These are phyloP conservation scores for Phialemonium atrogriseum DNA, from an alignment of 2,329 filamentous ascomycete genomes.

Conservation along the genomic window DNA sequence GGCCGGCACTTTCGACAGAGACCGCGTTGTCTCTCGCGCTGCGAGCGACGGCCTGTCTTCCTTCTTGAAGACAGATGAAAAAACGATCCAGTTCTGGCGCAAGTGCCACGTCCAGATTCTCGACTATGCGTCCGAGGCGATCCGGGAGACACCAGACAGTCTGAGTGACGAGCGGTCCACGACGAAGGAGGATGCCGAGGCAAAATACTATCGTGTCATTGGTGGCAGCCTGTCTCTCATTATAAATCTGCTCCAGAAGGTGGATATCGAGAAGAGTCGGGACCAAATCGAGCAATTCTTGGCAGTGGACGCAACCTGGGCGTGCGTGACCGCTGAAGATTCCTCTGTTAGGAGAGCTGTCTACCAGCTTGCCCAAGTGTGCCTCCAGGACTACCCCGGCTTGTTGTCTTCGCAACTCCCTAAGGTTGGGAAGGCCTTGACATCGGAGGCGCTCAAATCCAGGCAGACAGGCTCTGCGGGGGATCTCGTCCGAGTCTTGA, in stretches of 20 bases:
- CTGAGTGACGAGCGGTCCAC: constrained; percentile 85
- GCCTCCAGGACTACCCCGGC: constrained; percentile 36
- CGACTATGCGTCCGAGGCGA: constrained; percentile 71
- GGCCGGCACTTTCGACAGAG: constrained; percentile 78
- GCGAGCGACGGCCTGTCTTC: constrained; percentile 67
- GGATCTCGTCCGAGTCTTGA: constrained; percentile 61
- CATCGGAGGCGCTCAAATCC: constrained; percentile 65
- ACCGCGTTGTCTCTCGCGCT: constrained; percentile 66
- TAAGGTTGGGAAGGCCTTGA: constrained; percentile 48
- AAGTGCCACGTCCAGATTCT: constrained; percentile 75
- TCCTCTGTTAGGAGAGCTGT: constrained; percentile 39
- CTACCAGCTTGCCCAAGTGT: constrained; percentile 41
- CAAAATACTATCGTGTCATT: constrained; percentile 75
- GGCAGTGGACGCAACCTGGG: constrained; percentile 57
- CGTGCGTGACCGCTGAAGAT: constrained; percentile 56
- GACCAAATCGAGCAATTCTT: constrained; percentile 60
- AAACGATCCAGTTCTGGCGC: constrained; percentile 67
- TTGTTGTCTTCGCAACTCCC: constrained; percentile 40
- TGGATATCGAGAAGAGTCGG: constrained; percentile 53
- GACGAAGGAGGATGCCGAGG: constrained; percentile 73
- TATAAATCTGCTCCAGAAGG: constrained; percentile 40
- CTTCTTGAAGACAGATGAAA: constrained; percentile 74
- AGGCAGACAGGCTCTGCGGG: constrained; percentile 67
- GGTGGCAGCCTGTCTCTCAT: constrained; percentile 47
- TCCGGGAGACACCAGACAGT: constrained; percentile 71